These are phyloP conservation scores for Daphne laureola DNA, from an alignment of 441 rosid genomes.

Conservation along the genomic window DNA sequence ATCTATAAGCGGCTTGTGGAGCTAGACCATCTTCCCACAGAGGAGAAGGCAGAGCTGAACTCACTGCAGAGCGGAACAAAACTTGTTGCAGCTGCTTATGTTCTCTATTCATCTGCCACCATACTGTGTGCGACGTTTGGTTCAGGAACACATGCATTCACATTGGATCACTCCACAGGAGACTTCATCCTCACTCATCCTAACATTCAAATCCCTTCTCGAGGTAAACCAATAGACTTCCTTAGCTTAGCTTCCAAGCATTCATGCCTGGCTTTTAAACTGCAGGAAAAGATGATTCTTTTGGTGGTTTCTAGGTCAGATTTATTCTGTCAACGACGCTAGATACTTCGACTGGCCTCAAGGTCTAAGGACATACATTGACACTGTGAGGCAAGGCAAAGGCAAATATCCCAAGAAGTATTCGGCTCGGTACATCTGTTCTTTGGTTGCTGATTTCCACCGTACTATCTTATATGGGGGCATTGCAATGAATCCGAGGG, in stretches of 20 bases:
- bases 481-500: constrained; percentile 90
- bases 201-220: constrained; percentile 62
- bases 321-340: constrained; percentile 91
- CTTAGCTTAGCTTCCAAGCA: not conserved
- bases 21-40: constrained; percentile 63
- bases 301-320: constrained; percentile 58
- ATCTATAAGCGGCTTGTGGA: constrained; percentile 63
- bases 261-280: not conserved
- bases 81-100: constrained; percentile 82
- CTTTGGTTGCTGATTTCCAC: constrained; percentile 89
- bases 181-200: constrained; percentile 84
- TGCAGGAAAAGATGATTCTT: not conserved
- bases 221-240: constrained; percentile 37
- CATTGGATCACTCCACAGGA: constrained; percentile 76
- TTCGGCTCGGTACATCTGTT: constrained; percentile 90
- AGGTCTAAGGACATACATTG: constrained; percentile 74
- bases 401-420: constrained; percentile 82
- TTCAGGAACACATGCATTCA: constrained; percentile 87
- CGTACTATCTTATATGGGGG: constrained; percentile 86
- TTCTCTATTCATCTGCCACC: constrained; percentile 89
- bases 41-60: constrained; percentile 67
- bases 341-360: constrained; percentile 93
- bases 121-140: constrained; percentile 77
- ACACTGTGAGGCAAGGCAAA: constrained; percentile 81
- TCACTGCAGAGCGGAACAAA: constrained; percentile 73